Conservation (phyloP, 2,329 filamentous ascomycete genomes). For the Epichloe coenophiala region DNA sequence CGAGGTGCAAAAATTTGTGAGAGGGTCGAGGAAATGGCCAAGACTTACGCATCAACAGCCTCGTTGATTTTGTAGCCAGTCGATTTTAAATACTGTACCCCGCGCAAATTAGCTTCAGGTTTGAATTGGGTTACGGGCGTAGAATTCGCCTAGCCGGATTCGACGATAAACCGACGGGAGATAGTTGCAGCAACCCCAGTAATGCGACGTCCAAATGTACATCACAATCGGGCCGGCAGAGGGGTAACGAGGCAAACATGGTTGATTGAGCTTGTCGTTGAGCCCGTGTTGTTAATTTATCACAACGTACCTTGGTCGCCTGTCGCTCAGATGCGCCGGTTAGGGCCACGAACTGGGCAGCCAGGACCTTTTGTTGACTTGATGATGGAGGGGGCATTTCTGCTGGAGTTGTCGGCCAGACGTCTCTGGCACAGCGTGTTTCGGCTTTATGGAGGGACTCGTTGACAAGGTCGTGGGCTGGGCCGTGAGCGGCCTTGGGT, state of each 20-base stretch:
- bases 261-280: background rate
- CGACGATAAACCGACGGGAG: background rate
- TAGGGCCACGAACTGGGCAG: conserved; percentile 27
- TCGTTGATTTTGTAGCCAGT: conserved; percentile 37
- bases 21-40: background rate
- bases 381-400: conserved; percentile 25
- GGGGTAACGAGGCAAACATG: background rate
- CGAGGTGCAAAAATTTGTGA: background rate
- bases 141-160: background rate
- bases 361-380: conserved; percentile 26
- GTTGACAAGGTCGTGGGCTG: background rate
- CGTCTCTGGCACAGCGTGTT: background rate
- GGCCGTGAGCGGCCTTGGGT: background rate
- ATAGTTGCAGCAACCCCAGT: background rate
- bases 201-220: background rate
- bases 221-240: conserved; percentile 1
- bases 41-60: conserved; percentile 45
- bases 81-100: conserved; percentile 32
- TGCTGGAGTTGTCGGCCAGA: conserved; percentile 2
- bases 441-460: background rate
- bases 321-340: conserved; percentile 31
- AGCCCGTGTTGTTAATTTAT: background rate
- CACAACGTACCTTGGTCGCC: conserved; percentile 29
- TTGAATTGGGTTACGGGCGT: background rate
- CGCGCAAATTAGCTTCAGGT: conserved; percentile 11